These are phyloP conservation scores for Calonectria crousiana DNA, from an alignment of 2,329 filamentous ascomycete species.

Conservation along the genomic window DNA sequence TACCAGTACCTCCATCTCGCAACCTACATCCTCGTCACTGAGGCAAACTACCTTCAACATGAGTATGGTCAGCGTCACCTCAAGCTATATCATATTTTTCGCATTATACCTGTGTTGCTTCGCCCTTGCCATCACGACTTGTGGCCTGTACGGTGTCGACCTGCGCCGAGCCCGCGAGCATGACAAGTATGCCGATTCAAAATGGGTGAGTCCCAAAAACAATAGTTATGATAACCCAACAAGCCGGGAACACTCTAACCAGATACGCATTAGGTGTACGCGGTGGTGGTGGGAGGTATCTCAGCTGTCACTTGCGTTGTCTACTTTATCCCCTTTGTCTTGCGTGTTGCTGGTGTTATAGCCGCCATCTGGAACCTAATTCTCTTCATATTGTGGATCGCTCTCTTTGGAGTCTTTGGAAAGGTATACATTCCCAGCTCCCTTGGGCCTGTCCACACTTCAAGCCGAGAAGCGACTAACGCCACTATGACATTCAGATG, in stretches of 20 bases:
- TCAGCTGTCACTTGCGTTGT: constrained; percentile 73
- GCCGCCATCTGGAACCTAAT: constrained; percentile 78
- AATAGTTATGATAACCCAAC: not conserved
- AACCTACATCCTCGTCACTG: not conserved
- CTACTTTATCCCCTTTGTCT: constrained; percentile 74
- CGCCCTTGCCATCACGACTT: constrained; percentile 79
- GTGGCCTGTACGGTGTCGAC: constrained; percentile 82
- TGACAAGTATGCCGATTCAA: constrained; percentile 67
- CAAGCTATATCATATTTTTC: constrained; percentile 67
- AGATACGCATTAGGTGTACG: constrained; percentile 68
- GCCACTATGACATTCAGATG: constrained; percentile 56
- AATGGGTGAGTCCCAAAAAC: constrained; percentile 70
- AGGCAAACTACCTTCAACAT: constrained; percentile 45
- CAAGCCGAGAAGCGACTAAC: constrained; percentile 1
- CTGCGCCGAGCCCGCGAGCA: constrained; percentile 66
- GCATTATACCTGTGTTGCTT: constrained; percentile 82
- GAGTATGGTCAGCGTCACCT: constrained; percentile 58
- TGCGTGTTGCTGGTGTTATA: constrained; percentile 59
- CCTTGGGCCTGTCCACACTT: not conserved
- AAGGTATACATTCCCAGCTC: constrained; percentile 56
- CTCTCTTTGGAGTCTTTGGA: constrained; percentile 86
- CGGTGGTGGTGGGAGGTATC: constrained; percentile 76
- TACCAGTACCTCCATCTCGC: not conserved
- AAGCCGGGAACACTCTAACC: not conserved
- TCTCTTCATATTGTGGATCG: constrained; percentile 83